phyloP scores from a whole-genome alignment of 2,329 filamentous ascomycete genomes.

The Fusarium pseudoanthophilum region DNA sequence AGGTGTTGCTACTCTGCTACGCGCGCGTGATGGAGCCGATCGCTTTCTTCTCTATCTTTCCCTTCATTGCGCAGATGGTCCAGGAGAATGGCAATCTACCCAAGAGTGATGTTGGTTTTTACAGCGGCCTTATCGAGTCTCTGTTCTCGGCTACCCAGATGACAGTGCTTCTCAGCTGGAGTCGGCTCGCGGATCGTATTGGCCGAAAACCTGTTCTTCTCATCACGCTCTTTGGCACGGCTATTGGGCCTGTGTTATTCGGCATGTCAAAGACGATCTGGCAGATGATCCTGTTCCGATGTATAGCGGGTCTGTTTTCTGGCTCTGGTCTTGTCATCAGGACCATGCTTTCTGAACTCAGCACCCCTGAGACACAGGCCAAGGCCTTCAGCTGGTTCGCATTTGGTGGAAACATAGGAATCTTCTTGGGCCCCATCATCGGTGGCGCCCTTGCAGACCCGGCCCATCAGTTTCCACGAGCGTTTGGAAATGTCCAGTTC shows the following conservation, averaged over 20 bases:
- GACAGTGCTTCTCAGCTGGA: conserved; percentile 81
- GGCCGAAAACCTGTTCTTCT: conserved; percentile 80
- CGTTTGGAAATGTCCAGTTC: conserved; percentile 60
- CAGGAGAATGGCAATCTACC: conserved; percentile 70
- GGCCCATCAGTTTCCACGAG: conserved; percentile 67
- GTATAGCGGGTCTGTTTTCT: conserved; percentile 77
- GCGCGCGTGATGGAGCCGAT: conserved; percentile 79
- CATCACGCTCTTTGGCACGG: conserved; percentile 71
- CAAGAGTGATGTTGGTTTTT: conserved; percentile 79
- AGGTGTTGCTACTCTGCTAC: conserved; percentile 79
- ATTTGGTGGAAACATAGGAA: conserved; percentile 78
- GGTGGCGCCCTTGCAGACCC: conserved; percentile 78
- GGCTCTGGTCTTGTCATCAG: conserved; percentile 79
- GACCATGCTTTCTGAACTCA: conserved; percentile 81
- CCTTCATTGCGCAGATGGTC: conserved; percentile 84
- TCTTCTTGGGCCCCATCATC: conserved; percentile 76
- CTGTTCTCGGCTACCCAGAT: conserved; percentile 81
- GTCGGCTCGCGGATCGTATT: conserved; percentile 67
- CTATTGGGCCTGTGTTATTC: conserved; percentile 71
- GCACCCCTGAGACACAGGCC: conserved; percentile 76
- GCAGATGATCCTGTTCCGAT: conserved; percentile 80
- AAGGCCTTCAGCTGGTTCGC: conserved; percentile 81
- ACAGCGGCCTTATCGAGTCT: conserved; percentile 78
- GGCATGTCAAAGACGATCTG: conserved; percentile 73
- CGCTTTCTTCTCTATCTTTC: conserved; percentile 86